Conservation (phyloP, 495 filamentous ascomycete species). For the Trichocladium antarcticum region DNA sequence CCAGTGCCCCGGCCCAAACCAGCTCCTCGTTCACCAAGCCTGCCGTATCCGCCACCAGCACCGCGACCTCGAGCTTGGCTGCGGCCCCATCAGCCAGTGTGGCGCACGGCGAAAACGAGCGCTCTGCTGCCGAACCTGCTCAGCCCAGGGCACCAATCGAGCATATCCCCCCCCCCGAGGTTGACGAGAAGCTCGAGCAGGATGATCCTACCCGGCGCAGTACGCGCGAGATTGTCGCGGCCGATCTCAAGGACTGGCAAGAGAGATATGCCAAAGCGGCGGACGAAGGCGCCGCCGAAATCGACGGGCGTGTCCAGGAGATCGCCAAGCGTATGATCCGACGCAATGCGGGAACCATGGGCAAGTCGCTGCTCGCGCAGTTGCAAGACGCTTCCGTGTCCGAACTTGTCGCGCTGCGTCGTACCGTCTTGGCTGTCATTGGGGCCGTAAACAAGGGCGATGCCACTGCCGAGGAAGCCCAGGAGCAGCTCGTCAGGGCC, state of each 20-base stretch:
- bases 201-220: slow-evolving; percentile 34
- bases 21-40: slow-evolving; percentile 32
- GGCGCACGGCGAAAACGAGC: slow-evolving; percentile 2
- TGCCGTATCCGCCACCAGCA: slow-evolving; percentile 14
- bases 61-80: slow-evolving; percentile 4
- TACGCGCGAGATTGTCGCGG: slow-evolving; percentile 55
- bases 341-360: slow-evolving; percentile 40
- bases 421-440: slow-evolving; percentile 52
- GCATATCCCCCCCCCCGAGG: slow-evolving; percentile 19
- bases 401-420: slow-evolving; percentile 56
- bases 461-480: slow-evolving; percentile 42
- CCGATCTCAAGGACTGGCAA: slow-evolving; percentile 74
- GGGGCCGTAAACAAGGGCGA: slow-evolving; percentile 35
- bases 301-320: slow-evolving; percentile 59
- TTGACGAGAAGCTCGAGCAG: slow-evolving; percentile 21
- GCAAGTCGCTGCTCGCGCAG: slow-evolving; percentile 53
- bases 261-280: slow-evolving; percentile 72
- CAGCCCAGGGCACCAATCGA: slow-evolving; percentile 16
- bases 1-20: slow-evolving; percentile 12
- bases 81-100: background rate
- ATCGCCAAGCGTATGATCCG: slow-evolving; percentile 47
- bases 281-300: slow-evolving; percentile 67
- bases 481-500: slow-evolving; percentile 51
- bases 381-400: slow-evolving; percentile 53
- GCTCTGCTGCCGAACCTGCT: slow-evolving; percentile 10